A percentile compares a stretch with the other conserved stretches of the same genome.
Evolutionary conservation across 208 protist species (phyloP).

Genomic region (Wallacemonas sp.): DNA sequence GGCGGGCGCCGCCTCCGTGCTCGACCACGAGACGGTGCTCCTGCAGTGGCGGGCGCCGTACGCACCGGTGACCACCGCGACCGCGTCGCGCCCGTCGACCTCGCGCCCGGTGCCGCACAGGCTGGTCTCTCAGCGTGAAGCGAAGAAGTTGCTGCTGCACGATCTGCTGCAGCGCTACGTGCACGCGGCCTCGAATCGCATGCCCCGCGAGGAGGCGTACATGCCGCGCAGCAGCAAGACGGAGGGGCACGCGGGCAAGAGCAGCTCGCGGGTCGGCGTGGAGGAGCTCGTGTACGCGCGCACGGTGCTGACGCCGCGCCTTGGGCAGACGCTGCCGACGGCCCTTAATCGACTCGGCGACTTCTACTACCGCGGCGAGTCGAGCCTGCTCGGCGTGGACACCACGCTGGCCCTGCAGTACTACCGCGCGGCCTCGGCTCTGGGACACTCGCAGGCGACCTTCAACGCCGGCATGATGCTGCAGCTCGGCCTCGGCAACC

Average conservation of each 20-base stretch:
- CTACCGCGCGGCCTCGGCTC: constrained; percentile 55
- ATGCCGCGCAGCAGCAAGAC: background rate
- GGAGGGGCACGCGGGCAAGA: background rate
- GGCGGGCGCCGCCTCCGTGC: background rate
- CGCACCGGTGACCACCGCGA: background rate
- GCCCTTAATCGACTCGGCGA: constrained; percentile 50
- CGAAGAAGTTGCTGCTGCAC: constrained; percentile 42
- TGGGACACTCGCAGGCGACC: constrained; percentile 33
- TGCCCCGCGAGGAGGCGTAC: background rate
- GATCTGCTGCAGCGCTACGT: constrained; percentile 35
- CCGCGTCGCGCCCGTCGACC: background rate
- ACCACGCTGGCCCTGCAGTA: constrained; percentile 51
- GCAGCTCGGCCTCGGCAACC: constrained; percentile 46
- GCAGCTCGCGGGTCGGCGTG: background rate
- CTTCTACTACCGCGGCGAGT: constrained; percentile 75
- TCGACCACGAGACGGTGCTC: background rate
- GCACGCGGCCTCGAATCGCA: constrained; percentile 14
- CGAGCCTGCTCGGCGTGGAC: constrained; percentile 42
- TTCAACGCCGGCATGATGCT: constrained; percentile 78
- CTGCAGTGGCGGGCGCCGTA: constrained; percentile 14
- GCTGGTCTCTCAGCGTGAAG: constrained; percentile 54
- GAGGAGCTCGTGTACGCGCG: background rate
- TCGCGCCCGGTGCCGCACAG: background rate
- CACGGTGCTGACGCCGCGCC: background rate
- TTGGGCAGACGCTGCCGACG: constrained; percentile 9